Evolutionary conservation across 2,329 filamentous ascomycete species (phyloP), one percentile per base, ranked within the genome.

Genomic region (Hirsutella rhossiliensis): DNA sequence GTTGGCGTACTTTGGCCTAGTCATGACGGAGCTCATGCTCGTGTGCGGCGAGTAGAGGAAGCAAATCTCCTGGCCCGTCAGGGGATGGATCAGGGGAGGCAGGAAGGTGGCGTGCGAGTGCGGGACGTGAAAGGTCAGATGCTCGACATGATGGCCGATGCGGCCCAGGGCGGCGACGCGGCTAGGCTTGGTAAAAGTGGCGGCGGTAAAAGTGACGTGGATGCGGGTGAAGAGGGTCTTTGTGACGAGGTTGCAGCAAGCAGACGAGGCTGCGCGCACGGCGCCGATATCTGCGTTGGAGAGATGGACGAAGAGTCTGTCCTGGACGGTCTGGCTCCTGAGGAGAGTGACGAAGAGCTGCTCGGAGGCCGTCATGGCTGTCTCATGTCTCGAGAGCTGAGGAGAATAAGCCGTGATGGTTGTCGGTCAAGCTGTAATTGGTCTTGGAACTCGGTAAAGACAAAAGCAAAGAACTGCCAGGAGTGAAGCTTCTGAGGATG

Each of bases 41-140:
- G 76, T 78, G 56, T 87, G 82, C 15, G 88, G 87, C 45, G 78
- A 83, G 66, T 94, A 94, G 41, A 88, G 68, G 62, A 94, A 94
- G 53, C 71, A 77, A 56, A 87, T 78, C 67, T 94, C 86, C 49
- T 78, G 77, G 38, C 87, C 87, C 11, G 80, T 87, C 49, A 72
- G 61, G 4, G 85, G 84, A 58, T 94, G 82, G 34, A 94, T 72
- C 39, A 95, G 73, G n/a, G 87, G 87, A 15, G 87, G 84, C 9
- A 94, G 71, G 58, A 89, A 89, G 37, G 85, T 92, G 43, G 84
- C 76, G n/a, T 76, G 67, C 6, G 78, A 79, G 63, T 94, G 87
- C 27, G 85, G 76, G 52, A 94, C 75, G 57, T 72, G 73, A 65
- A 95, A 94, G 45, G 76, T 84, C 43, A 94, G 71, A 47, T 82